Percentiles rank a stretch among this genome's conserved stretches.
Conservation (phyloP, 1,284 basidiomycete species). For the Rhodotorula sp. region DNA sequence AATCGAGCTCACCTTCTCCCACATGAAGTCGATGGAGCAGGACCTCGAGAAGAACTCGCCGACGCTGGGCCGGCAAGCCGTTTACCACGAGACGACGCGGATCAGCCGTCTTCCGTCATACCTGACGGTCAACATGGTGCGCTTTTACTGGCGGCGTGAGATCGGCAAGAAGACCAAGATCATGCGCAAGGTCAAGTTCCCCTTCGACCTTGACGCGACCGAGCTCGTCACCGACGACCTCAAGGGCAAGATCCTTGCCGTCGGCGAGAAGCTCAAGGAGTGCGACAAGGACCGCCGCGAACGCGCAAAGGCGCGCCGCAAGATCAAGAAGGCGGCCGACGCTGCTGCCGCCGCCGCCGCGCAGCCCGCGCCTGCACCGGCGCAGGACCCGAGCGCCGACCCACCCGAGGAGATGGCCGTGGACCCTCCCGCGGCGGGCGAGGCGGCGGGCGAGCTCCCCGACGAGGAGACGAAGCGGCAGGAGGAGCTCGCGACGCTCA, state of each 20-base stretch:
- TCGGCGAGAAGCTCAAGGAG: constrained; percentile 66
- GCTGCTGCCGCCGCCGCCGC: neutral
- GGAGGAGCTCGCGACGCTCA: constrained; percentile 67
- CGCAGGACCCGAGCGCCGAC: constrained; percentile 19
- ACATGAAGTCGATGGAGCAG: constrained; percentile 18
- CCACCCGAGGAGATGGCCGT: constrained; percentile 45
- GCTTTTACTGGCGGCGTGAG: constrained; percentile 92
- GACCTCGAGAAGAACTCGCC: constrained; percentile 79
- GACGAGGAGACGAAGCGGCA: constrained; percentile 49
- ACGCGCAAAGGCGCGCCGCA: constrained; percentile 63
- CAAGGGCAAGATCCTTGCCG: constrained; percentile 66
- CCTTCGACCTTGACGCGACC: constrained; percentile 77
- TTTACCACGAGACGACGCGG: constrained; percentile 80
- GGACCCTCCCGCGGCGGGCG: constrained; percentile 56
- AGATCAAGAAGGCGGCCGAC: constrained; percentile 17
- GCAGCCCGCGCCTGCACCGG: neutral
- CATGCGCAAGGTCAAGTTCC: constrained; percentile 90
- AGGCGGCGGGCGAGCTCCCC: constrained; percentile 62
- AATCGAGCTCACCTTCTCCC: neutral
- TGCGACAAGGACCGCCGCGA: constrained; percentile 82
- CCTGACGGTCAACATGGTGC: constrained; percentile 86
- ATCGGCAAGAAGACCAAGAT: constrained; percentile 65
- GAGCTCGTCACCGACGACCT: constrained; percentile 82
- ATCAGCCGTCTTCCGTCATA: constrained; percentile 79
- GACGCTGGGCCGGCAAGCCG: constrained; percentile 73